Evolutionary conservation across 768 basidiomycete species (phyloP).

Genomic region (Lactarius akahatsu): DNA sequence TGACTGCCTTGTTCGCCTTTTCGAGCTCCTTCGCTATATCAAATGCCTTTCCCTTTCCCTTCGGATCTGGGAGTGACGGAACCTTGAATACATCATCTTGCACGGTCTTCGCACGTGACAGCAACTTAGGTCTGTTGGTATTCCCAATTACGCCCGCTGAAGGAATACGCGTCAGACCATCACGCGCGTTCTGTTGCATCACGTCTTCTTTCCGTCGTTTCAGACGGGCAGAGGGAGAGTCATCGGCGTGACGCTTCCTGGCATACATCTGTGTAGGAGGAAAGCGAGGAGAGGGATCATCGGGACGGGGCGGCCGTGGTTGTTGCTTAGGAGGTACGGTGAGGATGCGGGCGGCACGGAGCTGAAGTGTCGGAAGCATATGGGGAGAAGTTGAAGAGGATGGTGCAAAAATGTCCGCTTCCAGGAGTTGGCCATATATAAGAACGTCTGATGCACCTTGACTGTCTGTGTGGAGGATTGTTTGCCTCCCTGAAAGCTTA

Average conservation of each 20-base stretch:
- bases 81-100: constrained; percentile 30
- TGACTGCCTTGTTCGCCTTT: constrained; percentile 61
- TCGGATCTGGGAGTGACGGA: constrained; percentile 27
- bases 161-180: constrained; percentile 43
- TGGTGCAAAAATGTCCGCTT: constrained; percentile 23
- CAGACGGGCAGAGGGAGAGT: constrained; percentile 24
- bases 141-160: constrained; percentile 29
- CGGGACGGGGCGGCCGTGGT: constrained; percentile 57
- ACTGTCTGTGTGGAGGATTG: constrained; percentile 45
- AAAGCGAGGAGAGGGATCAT: constrained; percentile 75
- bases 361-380: constrained; percentile 38
- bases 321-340: constrained; percentile 41
- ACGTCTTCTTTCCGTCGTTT: constrained; percentile 36
- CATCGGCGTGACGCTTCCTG: constrained; percentile 32
- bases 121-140: constrained; percentile 29
- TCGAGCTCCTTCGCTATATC: constrained; percentile 47
- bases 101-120: constrained; percentile 23
- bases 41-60: constrained; percentile 36
- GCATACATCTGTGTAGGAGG: constrained; percentile 44
- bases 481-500: background rate
- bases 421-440: constrained; percentile 45
- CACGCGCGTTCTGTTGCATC: constrained; percentile 36
- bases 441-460: constrained; percentile 69
- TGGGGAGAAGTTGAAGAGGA: constrained; percentile 30
- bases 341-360: constrained; percentile 59